Evolutionary conservation across 257 asterid genomes (phyloP), one percentile per base, ranked within the genome.

Genomic region (Striga asiatica): DNA sequence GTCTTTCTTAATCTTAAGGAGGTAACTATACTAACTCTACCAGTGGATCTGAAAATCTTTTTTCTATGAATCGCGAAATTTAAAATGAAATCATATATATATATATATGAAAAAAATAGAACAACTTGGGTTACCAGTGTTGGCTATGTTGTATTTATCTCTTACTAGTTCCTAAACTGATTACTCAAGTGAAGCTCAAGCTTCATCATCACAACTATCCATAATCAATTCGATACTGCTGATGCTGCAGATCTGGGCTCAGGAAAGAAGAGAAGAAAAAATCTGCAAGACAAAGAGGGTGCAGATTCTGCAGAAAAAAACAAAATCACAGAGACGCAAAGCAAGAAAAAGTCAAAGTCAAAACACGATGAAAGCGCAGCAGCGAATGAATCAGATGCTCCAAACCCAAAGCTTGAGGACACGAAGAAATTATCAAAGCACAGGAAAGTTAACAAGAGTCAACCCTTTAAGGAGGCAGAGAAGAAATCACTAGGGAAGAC

Each of bases 391-490:
- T 39, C 51, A 2, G 77, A 56, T 56, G 38, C 25, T 61, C 27
- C 24, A 41, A 27, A 61, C 6, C 32, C 3, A 21, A 54, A 31
- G 55, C 50, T 72, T 13, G 64, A 68, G 18, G 54, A 49, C 19
- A 57, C 52, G 54, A 69, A 74, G 54, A 70, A 67, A 45, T n/a
- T n/a, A n/a, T 23, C 53, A 52, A 78, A 78, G 76, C 67, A 9
- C 68, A 80, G 71, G 67, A 75, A 70, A 65, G 70, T 58, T 49
- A 69, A 72, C 65, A 60, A 18, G 20, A 62, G 54, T 18, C 66
- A 58, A 49, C 53, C 13, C 6, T 9, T 54, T 5, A 50, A 16
- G 45, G 71, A 55, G 23, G 52, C 74, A 56, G 78, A 60, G 50
- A 70, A 64, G 68, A 81, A 64, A 29, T 65, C 74, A n/a, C 58